phyloP scores from a whole-genome alignment of 192 early-diverging fungal genomes.

The Entrophospora sp. region DNA sequence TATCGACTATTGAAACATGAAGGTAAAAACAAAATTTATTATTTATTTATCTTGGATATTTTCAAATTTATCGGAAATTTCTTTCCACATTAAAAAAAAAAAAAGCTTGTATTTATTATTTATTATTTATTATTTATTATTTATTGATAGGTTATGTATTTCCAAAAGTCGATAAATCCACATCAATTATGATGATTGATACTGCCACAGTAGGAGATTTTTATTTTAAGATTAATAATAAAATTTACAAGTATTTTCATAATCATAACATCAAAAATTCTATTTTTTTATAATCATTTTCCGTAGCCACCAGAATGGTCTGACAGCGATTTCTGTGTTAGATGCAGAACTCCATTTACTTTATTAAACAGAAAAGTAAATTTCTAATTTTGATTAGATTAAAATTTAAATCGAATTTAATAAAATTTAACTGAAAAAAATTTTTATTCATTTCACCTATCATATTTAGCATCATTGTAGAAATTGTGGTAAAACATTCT shows the following conservation, averaged over 20 bases:
- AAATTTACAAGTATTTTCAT: not conserved
- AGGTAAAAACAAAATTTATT: constrained; percentile 25
- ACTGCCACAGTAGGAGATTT: constrained; percentile 64
- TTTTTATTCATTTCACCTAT: not conserved
- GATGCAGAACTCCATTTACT: constrained; percentile 89
- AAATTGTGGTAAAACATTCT: constrained; percentile 91
- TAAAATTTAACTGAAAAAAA: not conserved
- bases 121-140: not conserved
- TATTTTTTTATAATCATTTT: not conserved
- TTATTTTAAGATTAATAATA: not conserved
- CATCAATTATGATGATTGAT: constrained; percentile 62
- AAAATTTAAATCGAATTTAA: not conserved
- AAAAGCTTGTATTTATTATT: not conserved
- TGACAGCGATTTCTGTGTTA: constrained; percentile 86
- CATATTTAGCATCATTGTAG: constrained; percentile 81
- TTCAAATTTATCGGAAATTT: too few species aligned
- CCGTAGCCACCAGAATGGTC: constrained; percentile 90
- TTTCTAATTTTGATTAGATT: not conserved
- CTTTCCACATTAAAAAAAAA: too few species aligned
- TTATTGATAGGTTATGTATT: constrained; percentile 45
- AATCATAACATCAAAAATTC: not conserved
- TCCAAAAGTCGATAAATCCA: constrained; percentile 56
- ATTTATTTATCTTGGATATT: too few species aligned
- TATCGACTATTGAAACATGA: constrained; percentile 76
- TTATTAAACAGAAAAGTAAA: constrained; percentile 83